These are phyloP conservation scores for Massarina eburnea DNA, from an alignment of 2,329 filamentous ascomycete species.

Conservation along the genomic window DNA sequence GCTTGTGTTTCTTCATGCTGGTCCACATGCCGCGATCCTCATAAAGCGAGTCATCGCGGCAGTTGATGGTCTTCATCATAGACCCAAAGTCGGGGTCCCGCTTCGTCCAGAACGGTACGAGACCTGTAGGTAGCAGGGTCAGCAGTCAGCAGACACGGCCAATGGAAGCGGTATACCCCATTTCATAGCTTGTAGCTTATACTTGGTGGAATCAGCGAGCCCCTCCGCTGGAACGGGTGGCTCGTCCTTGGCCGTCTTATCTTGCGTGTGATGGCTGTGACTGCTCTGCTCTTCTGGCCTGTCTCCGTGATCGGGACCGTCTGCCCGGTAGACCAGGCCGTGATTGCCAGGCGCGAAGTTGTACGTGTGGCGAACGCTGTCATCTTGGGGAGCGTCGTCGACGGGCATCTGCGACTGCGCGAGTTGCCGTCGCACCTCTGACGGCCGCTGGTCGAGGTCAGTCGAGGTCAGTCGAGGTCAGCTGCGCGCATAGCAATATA, in stretches of 20 bases:
- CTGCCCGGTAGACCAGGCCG: conserved; percentile 82
- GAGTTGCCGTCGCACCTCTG: conserved; percentile 72
- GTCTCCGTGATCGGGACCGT: conserved; percentile 63
- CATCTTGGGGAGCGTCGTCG: conserved; percentile 70
- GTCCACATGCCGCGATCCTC: conserved; percentile 84
- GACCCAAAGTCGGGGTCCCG: conserved; percentile 74
- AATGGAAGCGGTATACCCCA: conserved; percentile 61
- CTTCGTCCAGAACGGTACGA: conserved; percentile 93
- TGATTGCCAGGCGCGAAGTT: conserved; percentile 90
- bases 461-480: too few relatives aligned
- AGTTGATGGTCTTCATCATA: conserved; percentile 90
- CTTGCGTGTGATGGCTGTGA: conserved; percentile 12
- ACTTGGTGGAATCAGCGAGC: conserved; percentile 53
- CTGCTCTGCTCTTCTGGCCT: conserved; percentile 18
- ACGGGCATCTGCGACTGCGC: conserved; percentile 74
- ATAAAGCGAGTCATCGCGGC: conserved; percentile 81
- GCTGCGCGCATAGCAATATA: too few relatives aligned
- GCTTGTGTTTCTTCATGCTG: conserved; percentile 83
- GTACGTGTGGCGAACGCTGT: conserved; percentile 73
- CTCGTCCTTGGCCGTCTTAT: conserved; percentile 14
- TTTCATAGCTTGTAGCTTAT: conserved; percentile 90
- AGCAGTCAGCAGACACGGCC: conserved; percentile 10
- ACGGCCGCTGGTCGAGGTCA: conserved; percentile 79
- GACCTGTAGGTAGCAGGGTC: conserved; percentile 46
- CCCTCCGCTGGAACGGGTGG: conserved; percentile 14